phyloP scores from a whole-genome alignment of 2,329 filamentous ascomycete genomes.

The Xylariaceae sp. region DNA sequence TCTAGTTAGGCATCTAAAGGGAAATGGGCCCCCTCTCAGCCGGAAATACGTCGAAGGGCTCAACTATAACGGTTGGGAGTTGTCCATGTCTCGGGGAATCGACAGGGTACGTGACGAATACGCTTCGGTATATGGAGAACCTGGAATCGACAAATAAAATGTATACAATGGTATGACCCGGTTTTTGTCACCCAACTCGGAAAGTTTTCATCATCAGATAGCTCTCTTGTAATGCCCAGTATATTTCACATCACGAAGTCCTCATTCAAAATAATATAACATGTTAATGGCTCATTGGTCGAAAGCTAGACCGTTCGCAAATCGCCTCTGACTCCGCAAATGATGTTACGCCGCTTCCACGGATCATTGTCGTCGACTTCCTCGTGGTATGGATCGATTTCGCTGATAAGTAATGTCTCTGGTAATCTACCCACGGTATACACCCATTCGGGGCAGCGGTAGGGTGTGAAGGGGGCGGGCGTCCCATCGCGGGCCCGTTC shows the following conservation, averaged over 20 bases:
- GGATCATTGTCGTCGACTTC: neutral
- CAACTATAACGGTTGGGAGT: conserved; percentile 6
- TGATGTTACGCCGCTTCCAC: conserved; percentile 2
- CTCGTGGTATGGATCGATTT: neutral
- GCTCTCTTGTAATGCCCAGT: neutral
- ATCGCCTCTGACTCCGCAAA: neutral
- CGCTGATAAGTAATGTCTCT: conserved; percentile 3
- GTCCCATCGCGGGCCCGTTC: conserved; percentile 1
- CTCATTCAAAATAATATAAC: no score
- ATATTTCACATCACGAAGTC: neutral
- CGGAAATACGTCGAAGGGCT: conserved; percentile 1
- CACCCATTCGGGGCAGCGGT: conserved; percentile 6
- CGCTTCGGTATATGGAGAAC: neutral
- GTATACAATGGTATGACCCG: neutral
- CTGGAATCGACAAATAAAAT: neutral
- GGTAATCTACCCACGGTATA: neutral
- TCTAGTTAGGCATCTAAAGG: conserved; percentile 3
- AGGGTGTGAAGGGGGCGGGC: conserved; percentile 4
- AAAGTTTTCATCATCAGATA: neutral
- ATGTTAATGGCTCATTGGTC: neutral
- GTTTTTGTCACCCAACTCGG: no score
- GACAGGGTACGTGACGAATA: neutral
- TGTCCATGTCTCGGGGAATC: neutral
- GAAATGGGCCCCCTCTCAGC: conserved; percentile 1
- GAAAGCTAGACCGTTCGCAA: neutral